These are phyloP conservation scores for Rugonectria rugulosa DNA, from an alignment of 2,329 filamentous ascomycete genomes.

Conservation along the genomic window DNA sequence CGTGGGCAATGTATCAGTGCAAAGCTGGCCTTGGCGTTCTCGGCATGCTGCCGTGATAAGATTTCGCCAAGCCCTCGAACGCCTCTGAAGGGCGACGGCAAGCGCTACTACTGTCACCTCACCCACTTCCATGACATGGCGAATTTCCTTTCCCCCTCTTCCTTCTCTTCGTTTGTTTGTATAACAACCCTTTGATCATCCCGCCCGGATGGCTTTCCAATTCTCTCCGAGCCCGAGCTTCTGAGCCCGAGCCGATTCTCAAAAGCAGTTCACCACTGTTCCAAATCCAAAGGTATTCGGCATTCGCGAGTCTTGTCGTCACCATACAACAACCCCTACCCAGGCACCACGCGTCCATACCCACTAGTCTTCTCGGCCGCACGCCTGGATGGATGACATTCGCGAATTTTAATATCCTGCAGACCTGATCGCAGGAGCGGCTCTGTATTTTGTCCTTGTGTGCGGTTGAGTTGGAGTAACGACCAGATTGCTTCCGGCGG, in stretches of 20 bases:
- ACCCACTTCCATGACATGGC: slow-evolving; percentile 28
- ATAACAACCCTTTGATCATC: slow-evolving; percentile 17
- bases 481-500: slow-evolving; percentile 10
- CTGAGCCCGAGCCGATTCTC: slow-evolving; percentile 21
- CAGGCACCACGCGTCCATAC: slow-evolving; percentile 17
- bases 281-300: too few relatives aligned
- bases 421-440: slow-evolving; percentile 34
- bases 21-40: slow-evolving; percentile 41
- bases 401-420: slow-evolving; percentile 28
- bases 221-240: slow-evolving; percentile 5
- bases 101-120: slow-evolving; percentile 37
- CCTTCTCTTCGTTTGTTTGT: slow-evolving; percentile 8
- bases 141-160: slow-evolving; percentile 27
- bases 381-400: slow-evolving; percentile 35
- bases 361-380: slow-evolving; percentile 17
- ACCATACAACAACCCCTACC: slow-evolving; percentile 13
- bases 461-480: slow-evolving; percentile 28
- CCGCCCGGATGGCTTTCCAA: slow-evolving; percentile 28
- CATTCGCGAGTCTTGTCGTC: slow-evolving; percentile 7
- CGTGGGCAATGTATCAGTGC: slow-evolving; percentile 41
- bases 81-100: slow-evolving; percentile 40
- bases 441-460: slow-evolving; percentile 18
- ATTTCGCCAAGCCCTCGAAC: slow-evolving; percentile 44
- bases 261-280: slow-evolving; percentile 5
- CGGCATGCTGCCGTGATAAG: slow-evolving; percentile 42